Percentiles rank a stretch among this genome's conserved stretches.
These are phyloP conservation scores for Aspergillus sp. DNA, from an alignment of 2,329 filamentous ascomycete species.

Conservation along the genomic window DNA sequence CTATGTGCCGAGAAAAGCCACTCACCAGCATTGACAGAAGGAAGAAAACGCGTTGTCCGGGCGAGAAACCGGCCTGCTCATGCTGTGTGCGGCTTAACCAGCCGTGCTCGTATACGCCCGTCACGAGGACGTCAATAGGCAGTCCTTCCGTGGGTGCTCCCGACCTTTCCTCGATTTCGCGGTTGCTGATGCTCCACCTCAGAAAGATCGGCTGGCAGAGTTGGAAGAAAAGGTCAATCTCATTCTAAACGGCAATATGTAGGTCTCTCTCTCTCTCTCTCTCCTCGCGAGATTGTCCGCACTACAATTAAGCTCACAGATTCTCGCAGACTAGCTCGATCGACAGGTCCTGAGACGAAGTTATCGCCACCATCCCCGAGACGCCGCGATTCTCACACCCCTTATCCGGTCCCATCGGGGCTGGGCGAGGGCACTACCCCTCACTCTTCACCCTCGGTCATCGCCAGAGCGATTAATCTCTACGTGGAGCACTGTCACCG, in stretches of 20 bases:
- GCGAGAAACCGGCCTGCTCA: slow-evolving; percentile 55
- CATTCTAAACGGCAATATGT: slow-evolving; percentile 49
- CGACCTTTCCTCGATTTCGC: neutral
- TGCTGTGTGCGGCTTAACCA: slow-evolving; percentile 54
- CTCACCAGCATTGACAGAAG: slow-evolving; percentile 32
- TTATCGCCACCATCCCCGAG: neutral
- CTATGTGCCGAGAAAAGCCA: slow-evolving; percentile 12
- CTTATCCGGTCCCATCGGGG: slow-evolving; percentile 26
- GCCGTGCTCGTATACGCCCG: slow-evolving; percentile 49
- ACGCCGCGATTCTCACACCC: slow-evolving; percentile 19
- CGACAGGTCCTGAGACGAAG: neutral
- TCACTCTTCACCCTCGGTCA: slow-evolving; percentile 23
- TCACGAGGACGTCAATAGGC: slow-evolving; percentile 39
- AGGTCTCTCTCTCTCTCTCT: slow-evolving; percentile 7
- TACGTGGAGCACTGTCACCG: slow-evolving; percentile 42
- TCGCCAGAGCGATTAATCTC: slow-evolving; percentile 33
- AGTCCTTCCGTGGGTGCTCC: slow-evolving; percentile 47
- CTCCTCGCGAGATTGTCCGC: neutral
- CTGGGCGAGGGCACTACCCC: slow-evolving; percentile 27
- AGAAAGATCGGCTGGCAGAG: slow-evolving; percentile 56
- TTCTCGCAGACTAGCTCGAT: neutral
- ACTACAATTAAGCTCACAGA: neutral
- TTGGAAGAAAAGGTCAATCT: slow-evolving; percentile 57
- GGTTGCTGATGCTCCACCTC: slow-evolving; percentile 8
- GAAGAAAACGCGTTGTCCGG: slow-evolving; percentile 57